A percentile compares a stretch with the other conserved stretches of the same genome.
phyloP scores from a whole-genome alignment of 257 asterid species.

The Lantana camara region DNA sequence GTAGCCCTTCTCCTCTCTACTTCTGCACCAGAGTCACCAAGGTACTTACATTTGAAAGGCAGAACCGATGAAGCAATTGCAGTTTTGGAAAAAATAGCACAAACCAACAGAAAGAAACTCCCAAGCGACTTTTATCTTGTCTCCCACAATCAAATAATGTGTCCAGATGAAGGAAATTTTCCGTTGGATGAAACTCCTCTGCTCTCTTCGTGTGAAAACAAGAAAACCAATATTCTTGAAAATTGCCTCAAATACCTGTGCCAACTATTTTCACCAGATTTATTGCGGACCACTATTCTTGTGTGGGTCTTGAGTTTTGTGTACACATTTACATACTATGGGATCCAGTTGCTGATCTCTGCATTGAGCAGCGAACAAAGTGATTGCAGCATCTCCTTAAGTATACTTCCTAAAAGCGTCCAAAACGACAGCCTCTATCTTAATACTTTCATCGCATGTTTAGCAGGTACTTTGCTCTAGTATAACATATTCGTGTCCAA shows the following conservation, averaged over 20 bases:
- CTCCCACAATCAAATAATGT: slow-evolving; percentile 12
- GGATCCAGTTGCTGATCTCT: slow-evolving; percentile 32
- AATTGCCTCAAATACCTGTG: neutral
- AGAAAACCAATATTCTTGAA: neutral
- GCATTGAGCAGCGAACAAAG: slow-evolving; percentile 28
- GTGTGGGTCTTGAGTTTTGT: slow-evolving; percentile 28
- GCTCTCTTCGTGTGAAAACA: neutral
- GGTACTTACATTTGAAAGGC: slow-evolving; percentile 32
- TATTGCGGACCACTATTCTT: slow-evolving; percentile 34
- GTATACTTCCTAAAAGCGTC: neutral
- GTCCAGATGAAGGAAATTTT: slow-evolving; percentile 21
- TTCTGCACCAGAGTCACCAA: slow-evolving; percentile 32
- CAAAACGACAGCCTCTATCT: slow-evolving; percentile 25
- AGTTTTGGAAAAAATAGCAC: slow-evolving; percentile 31
- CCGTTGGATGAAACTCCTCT: slow-evolving; percentile 19
- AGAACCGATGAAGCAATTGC: slow-evolving; percentile 20
- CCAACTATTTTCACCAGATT: slow-evolving; percentile 30
- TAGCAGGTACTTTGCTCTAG: slow-evolving; percentile 27
- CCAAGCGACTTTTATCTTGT: slow-evolving; percentile 26
- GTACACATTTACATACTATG: slow-evolving; percentile 34
- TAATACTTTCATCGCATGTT: slow-evolving; percentile 23
- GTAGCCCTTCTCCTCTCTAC: slow-evolving; percentile 7
- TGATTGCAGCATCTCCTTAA: slow-evolving; percentile 18
- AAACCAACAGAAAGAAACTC: slow-evolving; percentile 19
- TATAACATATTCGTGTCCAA: slow-evolving; percentile 22